Base-by-base conservation (phyloP, 2,329 filamentous ascomycete genomes). In the Fusarium sororula region DNA sequence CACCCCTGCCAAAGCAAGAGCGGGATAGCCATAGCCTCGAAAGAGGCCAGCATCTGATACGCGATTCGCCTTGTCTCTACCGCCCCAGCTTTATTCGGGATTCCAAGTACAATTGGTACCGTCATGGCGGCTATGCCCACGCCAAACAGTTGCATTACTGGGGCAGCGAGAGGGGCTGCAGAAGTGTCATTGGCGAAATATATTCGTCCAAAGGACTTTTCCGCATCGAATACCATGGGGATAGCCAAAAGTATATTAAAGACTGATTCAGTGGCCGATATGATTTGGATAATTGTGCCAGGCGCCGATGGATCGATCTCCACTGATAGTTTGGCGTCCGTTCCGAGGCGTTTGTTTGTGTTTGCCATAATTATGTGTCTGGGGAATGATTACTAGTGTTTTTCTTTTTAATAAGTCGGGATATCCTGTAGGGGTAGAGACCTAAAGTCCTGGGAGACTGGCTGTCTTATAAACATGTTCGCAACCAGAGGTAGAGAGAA, bases 331-430 rank as follows among this genome's bases (percentile, higher is more conserved):
- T 30, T 50, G 15, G 47, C 28, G 10, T n/a, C 47, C 12, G 47
- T 32, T 50, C 47, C 47, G 11, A n/a, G 17, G 20, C 20, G 28
- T 50, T 30, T n/a, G 28, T n/a, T 50, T 12, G 22, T 50, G 28
- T 30, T n/a, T n/a, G 28, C 20, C 47, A 50, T 50, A n/a, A 4
- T 50, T n/a, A 6, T 50, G 3, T 17, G 6, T 17, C 10, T 0
- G 47, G 28, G 8, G 14, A 28, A 30, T 50, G 3, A 17, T 15
- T 50, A 3, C 14, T 30, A 13, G 10, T 50, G 13, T 12, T 30
- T 30, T 10, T 48, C n/a, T 30, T 10, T 48, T 6, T 3, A 17
- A 12, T 1, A 7, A 4, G 7, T 3, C 3, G 9, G 5, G 14
- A 18, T 30, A n/a, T 11, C 3, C 32, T 15, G 14, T 35, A 35